Percentiles rank a stretch among this genome's conserved stretches.
phyloP scores from a whole-genome alignment of 148 eudicot genomes.

The Suaeda aralocaspica region DNA sequence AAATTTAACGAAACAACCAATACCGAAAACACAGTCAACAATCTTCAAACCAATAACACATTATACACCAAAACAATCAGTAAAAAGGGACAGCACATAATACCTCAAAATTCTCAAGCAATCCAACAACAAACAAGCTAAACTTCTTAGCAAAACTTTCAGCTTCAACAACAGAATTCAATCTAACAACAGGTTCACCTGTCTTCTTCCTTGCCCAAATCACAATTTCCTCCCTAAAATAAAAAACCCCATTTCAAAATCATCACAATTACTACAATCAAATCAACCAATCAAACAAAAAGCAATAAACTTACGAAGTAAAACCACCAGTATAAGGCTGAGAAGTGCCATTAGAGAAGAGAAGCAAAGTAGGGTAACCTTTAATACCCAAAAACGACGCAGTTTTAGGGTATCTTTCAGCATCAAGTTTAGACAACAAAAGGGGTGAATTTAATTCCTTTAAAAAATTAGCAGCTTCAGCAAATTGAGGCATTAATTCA shows the following conservation, averaged over 20 bases:
- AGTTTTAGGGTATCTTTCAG: slow-evolving; percentile 61
- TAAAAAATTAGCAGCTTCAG: slow-evolving; percentile 70
- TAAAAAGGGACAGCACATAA: slow-evolving; percentile 1
- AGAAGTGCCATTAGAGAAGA: slow-evolving; percentile 70
- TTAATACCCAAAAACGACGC: slow-evolving; percentile 66
- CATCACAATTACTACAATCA: not conserved
- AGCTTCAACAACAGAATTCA: slow-evolving; percentile 55
- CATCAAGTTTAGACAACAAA: slow-evolving; percentile 68
- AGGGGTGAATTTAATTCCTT: slow-evolving; percentile 45
- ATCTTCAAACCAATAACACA: not conserved
- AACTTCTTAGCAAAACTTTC: slow-evolving; percentile 63
- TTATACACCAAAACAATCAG: not conserved
- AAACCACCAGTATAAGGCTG: slow-evolving; percentile 81
- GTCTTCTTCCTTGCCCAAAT: slow-evolving; percentile 87
- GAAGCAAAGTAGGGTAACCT: slow-evolving; percentile 78
- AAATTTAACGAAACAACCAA: not conserved
- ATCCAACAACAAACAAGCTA: slow-evolving; percentile 50
- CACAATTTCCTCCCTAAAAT: slow-evolving; percentile 84
- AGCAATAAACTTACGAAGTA: slow-evolving; percentile 45
- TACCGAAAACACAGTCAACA: not conserved
- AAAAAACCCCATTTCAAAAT: not conserved
- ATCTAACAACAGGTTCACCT: slow-evolving; percentile 61
- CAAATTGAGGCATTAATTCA: slow-evolving; percentile 87
- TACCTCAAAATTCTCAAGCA: slow-evolving; percentile 84
- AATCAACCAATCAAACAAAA: not conserved